Evolutionary conservation across 1,284 basidiomycete genomes (phyloP).

Genomic region (Apiotrichum mycotoxinovorans): DNA sequence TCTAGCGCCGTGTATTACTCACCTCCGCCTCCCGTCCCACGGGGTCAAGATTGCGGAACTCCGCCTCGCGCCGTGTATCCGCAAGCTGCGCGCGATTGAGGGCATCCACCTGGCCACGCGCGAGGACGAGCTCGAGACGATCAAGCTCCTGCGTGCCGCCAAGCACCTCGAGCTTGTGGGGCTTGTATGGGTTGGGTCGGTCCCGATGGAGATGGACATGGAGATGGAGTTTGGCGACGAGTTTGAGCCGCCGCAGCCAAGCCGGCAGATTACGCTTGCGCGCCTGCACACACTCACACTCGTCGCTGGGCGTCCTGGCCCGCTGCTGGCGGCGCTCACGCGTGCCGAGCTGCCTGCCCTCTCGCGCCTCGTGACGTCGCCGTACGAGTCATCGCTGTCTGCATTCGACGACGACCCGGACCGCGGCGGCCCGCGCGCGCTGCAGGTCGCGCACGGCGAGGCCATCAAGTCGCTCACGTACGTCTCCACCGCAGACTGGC

Average conservation of each 20-base stretch:
- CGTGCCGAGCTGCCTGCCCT: conserved; percentile 63
- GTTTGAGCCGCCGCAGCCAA: background rate
- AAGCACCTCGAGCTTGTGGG: conserved; percentile 64
- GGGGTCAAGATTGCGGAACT: conserved; percentile 55
- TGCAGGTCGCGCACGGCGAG: conserved; percentile 64
- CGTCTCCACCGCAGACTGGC: conserved; percentile 58
- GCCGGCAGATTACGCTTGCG: conserved; percentile 54
- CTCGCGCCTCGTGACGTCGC: conserved; percentile 64
- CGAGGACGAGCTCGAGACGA: conserved; percentile 46
- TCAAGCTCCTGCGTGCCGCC: conserved; percentile 58
- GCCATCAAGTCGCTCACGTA: conserved; percentile 63
- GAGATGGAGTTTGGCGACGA: conserved; percentile 7
- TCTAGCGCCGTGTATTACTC: conserved; percentile 63
- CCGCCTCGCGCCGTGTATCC: conserved; percentile 44
- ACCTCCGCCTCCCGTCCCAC: conserved; percentile 61
- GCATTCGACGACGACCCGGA: conserved; percentile 14
- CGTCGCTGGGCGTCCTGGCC: conserved; percentile 64
- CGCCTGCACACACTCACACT: conserved; percentile 63
- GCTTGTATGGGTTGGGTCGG: conserved; percentile 57
- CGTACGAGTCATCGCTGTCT: conserved; percentile 3
- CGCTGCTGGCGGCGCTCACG: conserved; percentile 61
- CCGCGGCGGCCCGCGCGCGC: conserved; percentile 55
- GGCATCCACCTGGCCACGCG: conserved; percentile 57
- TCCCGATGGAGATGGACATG: conserved; percentile 18
- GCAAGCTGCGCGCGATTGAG: conserved; percentile 57